Evolutionary conservation across 2,329 filamentous ascomycete genomes (phyloP).

Genomic region (Clonostachys chloroleuca): DNA sequence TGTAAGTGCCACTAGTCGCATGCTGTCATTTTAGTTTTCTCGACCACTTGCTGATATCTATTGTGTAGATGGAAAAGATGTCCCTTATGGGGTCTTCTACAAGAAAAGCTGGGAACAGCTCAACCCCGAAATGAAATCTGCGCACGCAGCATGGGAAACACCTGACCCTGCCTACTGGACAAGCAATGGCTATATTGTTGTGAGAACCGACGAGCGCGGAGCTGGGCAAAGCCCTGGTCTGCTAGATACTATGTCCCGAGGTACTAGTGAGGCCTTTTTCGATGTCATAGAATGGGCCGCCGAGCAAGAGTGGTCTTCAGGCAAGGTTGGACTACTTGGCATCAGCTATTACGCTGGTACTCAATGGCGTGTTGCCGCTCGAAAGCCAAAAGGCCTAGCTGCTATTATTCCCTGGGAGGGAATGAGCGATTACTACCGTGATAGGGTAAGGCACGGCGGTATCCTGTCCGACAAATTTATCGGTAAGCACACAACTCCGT

Average conservation of each 20-base stretch:
- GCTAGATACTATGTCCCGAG: conserved; percentile 42
- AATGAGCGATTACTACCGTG: conserved; percentile 50
- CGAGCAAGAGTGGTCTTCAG: conserved; percentile 1
- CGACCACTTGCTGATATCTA: conserved; percentile 1
- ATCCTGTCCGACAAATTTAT: conserved; percentile 48
- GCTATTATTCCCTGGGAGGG: conserved; percentile 47
- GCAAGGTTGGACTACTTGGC: conserved; percentile 19
- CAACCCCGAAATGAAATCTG: conserved; percentile 45
- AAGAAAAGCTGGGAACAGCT: conserved; percentile 25
- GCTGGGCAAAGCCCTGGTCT: conserved; percentile 20
- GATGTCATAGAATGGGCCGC: conserved; percentile 2
- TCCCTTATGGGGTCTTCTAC: conserved; percentile 8
- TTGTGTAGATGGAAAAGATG: conserved; percentile 6
- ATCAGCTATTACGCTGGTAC: conserved; percentile 37
- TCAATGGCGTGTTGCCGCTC: conserved; percentile 42
- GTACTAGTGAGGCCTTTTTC: conserved; percentile 1
- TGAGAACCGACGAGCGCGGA: conserved; percentile 42
- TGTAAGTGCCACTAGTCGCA: conserved; percentile 69
- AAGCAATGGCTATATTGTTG: conserved; percentile 44
- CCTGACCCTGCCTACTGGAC: conserved; percentile 56
- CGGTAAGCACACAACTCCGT: too few species aligned
- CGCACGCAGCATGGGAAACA: conserved; percentile 55
- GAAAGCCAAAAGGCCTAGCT: conserved; percentile 34
- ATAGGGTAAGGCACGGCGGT: conserved; percentile 56
- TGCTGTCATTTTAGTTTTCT: conserved; percentile 34